Evolutionary conservation across 164 flowering plant species (phyloP).

Genomic region (Taxillus chinensis): DNA sequence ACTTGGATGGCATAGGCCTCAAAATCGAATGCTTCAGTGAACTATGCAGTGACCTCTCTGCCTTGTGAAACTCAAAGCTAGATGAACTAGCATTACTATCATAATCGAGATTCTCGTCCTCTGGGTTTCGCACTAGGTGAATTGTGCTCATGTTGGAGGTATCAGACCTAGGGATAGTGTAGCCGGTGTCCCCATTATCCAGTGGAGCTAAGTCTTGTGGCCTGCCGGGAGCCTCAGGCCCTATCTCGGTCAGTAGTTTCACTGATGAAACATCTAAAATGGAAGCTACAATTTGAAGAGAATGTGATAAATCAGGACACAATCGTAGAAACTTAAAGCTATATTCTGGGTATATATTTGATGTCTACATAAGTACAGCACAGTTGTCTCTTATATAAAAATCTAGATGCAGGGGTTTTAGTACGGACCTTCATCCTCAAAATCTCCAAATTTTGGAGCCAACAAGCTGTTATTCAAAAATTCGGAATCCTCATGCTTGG

Average conservation of each 20-base stretch:
- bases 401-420: neutral
- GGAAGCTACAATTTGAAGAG: constrained; percentile 15
- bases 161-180: constrained; percentile 20
- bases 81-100: constrained; percentile 89
- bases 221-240: constrained; percentile 7
- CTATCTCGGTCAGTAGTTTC: constrained; percentile 12
- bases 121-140: constrained; percentile 42
- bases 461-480: constrained; percentile 59
- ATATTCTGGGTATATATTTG: too few species aligned
- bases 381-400: neutral
- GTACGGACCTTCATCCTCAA: constrained; percentile 35
- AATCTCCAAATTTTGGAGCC: constrained; percentile 27
- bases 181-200: constrained; percentile 20
- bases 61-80: constrained; percentile 87
- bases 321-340: too few species aligned
- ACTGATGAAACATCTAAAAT: constrained; percentile 15
- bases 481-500: constrained; percentile 60
- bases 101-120: constrained; percentile 76
- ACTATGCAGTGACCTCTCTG: constrained; percentile 45
- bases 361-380: too few species aligned
- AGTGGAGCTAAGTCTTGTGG: constrained; percentile 17
- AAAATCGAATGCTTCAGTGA: constrained; percentile 32
- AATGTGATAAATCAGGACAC: neutral
- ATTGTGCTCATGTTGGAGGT: constrained; percentile 37
- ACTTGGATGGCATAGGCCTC: constrained; percentile 69